These are phyloP conservation scores for Fusarium sp. DNA, from an alignment of 2,329 filamentous ascomycete genomes.

Conservation along the genomic window DNA sequence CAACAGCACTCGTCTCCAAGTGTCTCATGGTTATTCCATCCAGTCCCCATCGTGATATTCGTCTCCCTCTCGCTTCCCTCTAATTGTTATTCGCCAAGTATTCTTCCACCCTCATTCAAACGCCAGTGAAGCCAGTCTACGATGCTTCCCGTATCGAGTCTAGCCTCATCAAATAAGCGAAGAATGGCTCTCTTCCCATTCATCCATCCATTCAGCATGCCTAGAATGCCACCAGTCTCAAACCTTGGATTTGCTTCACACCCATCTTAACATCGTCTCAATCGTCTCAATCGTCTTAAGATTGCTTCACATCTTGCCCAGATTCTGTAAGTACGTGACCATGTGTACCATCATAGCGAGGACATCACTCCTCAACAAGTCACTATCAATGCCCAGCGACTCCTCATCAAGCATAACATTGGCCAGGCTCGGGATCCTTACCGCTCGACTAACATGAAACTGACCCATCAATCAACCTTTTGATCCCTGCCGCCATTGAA, in stretches of 20 bases:
- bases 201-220: neutral
- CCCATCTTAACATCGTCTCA: neutral
- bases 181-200: slow-evolving; percentile 13
- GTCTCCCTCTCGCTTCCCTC: neutral
- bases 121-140: neutral
- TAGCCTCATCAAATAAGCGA: slow-evolving; percentile 6
- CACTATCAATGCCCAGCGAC: neutral
- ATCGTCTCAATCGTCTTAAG: slow-evolving; percentile 3
- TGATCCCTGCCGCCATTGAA: slow-evolving; percentile 24
- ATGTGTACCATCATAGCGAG: slow-evolving; percentile 1
- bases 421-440: neutral
- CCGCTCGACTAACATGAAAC: slow-evolving; percentile 7
- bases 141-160: slow-evolving; percentile 21
- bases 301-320: slow-evolving; percentile 13
- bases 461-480: slow-evolving; percentile 20
- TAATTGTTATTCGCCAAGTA: neutral
- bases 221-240: neutral
- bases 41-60: neutral
- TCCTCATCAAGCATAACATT: neutral
- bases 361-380: slow-evolving; percentile 1
- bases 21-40: neutral
- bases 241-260: neutral
- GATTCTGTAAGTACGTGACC: neutral
- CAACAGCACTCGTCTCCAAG: neutral
- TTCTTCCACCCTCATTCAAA: neutral